Evolutionary conservation across 2,329 filamentous ascomycete genomes (phyloP), one percentile per base, ranked within the genome.

Genomic region (Grosmannia clavigera): DNA sequence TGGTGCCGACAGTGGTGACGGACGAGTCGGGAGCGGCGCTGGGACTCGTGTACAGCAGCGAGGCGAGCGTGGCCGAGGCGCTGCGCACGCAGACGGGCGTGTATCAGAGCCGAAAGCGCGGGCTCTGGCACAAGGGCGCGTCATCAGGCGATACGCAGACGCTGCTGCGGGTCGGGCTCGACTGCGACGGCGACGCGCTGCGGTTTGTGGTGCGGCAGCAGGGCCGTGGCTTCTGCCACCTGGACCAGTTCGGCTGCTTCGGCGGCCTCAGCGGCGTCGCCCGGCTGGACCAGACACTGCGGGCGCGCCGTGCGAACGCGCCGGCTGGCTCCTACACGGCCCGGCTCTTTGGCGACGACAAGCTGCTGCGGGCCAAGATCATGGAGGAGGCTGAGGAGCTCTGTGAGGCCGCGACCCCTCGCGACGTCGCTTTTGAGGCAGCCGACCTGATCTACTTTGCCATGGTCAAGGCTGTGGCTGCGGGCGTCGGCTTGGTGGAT

Each of bases 341-440:
- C 22, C 81, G 92, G 40, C 78, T 99, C 1, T 99, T 97, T 78
- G 92, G 87, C 22, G 94, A 99, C 64, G 83, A 90, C 66, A 92
- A 95, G 71, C 81, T 99, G 60, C 75, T 96, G 59, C 82, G 89
- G 52, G 94, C 94, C 3, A 99, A 99, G 79, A 96, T 99, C 60
- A 95, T 97, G 85, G 94, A 99, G 73, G 94, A 99, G 72, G 94
- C 94, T 0, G 89, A 95, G 69, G 94, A 99, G 75, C 80, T 99
- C 51, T 96, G 92, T 69, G 85, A 94, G 64, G 92, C 94, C 19
- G 85, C 84, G 65, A 86, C 61, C 9, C 61, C 62, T 3, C 52
- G 61, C 48, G 88, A 97, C 16, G 82, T 96, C 63, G 90, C 94
- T 2, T 95, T 95, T 64, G 94, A 99, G 73, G 91, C 94, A 10